Evolutionary conservation across 192 early-diverging fungal species (phyloP).

Genomic region (Spinellus fusiger): DNA sequence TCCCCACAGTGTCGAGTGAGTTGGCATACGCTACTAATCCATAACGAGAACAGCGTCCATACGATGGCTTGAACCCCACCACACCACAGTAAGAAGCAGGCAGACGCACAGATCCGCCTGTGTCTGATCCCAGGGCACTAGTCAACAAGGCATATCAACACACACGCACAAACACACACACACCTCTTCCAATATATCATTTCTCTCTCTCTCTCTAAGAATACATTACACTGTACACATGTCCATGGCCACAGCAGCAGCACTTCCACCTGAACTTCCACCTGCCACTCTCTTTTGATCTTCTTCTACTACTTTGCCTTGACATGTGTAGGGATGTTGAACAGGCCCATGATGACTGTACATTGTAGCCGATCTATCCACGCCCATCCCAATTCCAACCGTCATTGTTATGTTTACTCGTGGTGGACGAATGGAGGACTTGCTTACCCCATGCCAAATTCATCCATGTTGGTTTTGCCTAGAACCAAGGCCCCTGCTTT

Average conservation of each 20-base stretch:
- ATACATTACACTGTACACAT: slow-evolving; percentile 66
- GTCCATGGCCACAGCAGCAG: slow-evolving; percentile 79
- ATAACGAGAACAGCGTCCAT: slow-evolving; percentile 77
- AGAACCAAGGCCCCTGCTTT: slow-evolving; percentile 60
- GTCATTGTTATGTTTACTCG: background rate
- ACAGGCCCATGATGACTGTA: slow-evolving; percentile 40
- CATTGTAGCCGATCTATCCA: slow-evolving; percentile 39
- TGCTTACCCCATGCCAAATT: slow-evolving; percentile 91
- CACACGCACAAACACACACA: background rate
- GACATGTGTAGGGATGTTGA: slow-evolving; percentile 27
- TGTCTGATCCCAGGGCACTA: slow-evolving; percentile 88
- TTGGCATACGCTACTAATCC: slow-evolving; percentile 84
- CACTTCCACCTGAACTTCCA: slow-evolving; percentile 90
- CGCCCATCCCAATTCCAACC: background rate
- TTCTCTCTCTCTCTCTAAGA: background rate
- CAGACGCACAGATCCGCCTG: slow-evolving; percentile 89
- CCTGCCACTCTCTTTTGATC: slow-evolving; percentile 53
- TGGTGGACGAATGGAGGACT: background rate
- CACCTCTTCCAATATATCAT: background rate
- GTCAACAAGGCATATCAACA: background rate
- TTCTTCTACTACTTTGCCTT: slow-evolving; percentile 7
- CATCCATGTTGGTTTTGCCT: slow-evolving; percentile 91
- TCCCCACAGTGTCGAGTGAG: slow-evolving; percentile 86
- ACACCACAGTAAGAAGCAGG: slow-evolving; percentile 93
- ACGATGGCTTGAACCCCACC: slow-evolving; percentile 90